Evolutionary conservation across 495 filamentous ascomycete genomes (phyloP).

Genomic region (Trypethelium eluteriae): DNA sequence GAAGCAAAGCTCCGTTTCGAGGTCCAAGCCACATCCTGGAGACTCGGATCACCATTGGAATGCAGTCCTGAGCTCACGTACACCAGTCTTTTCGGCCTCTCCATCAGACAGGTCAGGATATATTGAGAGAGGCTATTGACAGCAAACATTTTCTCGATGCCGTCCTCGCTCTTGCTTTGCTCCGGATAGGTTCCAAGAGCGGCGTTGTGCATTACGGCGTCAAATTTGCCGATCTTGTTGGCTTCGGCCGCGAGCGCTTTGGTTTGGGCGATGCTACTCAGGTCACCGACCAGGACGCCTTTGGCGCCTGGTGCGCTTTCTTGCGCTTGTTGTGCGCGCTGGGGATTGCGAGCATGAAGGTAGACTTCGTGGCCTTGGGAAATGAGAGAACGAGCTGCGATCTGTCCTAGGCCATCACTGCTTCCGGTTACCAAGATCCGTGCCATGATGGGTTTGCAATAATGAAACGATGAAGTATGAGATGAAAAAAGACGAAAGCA

Average conservation of each 20-base stretch:
- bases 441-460: constrained; percentile 29
- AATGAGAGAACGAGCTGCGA: constrained; percentile 44
- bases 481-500: background rate
- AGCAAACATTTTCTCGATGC: constrained; percentile 46
- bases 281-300: constrained; percentile 45
- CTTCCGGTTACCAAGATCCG: constrained; percentile 50
- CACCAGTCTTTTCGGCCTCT: constrained; percentile 44
- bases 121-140: constrained; percentile 54
- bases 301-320: constrained; percentile 43
- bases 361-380: constrained; percentile 48
- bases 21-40: constrained; percentile 37
- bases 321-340: constrained; percentile 41
- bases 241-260: constrained; percentile 47
- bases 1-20: constrained; percentile 16
- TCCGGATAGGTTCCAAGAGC: constrained; percentile 38
- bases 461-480: background rate
- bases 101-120: constrained; percentile 48
- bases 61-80: constrained; percentile 49
- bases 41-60: constrained; percentile 39
- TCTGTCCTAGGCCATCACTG: constrained; percentile 44
- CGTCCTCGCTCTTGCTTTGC: constrained; percentile 34
- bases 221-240: constrained; percentile 45
- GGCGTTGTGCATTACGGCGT: constrained; percentile 54
- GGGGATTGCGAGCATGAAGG: constrained; percentile 49
- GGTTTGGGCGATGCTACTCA: constrained; percentile 45